Conservation (phyloP, 2,329 filamentous ascomycete genomes). For the Stemphylium beticola region DNA sequence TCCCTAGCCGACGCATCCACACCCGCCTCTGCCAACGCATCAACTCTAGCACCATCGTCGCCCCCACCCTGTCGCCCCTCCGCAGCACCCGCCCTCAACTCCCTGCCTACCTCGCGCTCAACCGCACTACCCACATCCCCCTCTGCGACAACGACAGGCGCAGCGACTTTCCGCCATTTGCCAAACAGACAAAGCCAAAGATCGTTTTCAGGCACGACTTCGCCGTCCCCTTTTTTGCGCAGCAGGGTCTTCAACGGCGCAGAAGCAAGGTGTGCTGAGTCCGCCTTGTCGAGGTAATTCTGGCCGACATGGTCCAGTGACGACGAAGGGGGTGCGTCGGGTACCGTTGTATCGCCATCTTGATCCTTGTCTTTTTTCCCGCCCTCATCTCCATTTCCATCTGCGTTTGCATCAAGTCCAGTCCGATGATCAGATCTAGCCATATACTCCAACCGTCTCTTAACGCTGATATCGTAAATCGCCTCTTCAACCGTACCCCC, state of each 20-base stretch:
- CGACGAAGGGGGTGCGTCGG: neutral
- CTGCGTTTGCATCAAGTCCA: too few species aligned
- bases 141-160: conserved; percentile 15
- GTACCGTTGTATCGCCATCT: neutral
- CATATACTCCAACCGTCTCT: conserved; percentile 79
- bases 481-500: conserved; percentile 89
- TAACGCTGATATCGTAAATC: conserved; percentile 86
- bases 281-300: conserved; percentile 76
- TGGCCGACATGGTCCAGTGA: conserved; percentile 56
- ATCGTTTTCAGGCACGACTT: conserved; percentile 78
- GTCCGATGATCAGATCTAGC: conserved; percentile 47
- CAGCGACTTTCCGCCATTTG: conserved; percentile 29
- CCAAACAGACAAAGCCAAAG: conserved; percentile 91
- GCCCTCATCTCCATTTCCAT: too few species aligned
- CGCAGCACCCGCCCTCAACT: conserved; percentile 63
- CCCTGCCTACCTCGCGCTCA: conserved; percentile 55
- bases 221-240: conserved; percentile 73
- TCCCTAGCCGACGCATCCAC: too few species aligned
- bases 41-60: neutral
- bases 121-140: conserved; percentile 46
- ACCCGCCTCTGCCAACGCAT: too few species aligned
- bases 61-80: conserved; percentile 40
- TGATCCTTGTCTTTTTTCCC: neutral
- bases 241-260: conserved; percentile 74
- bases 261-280: conserved; percentile 81